Conservation (phyloP, 2,329 filamentous ascomycete genomes). For the Gremmenia infestans region DNA sequence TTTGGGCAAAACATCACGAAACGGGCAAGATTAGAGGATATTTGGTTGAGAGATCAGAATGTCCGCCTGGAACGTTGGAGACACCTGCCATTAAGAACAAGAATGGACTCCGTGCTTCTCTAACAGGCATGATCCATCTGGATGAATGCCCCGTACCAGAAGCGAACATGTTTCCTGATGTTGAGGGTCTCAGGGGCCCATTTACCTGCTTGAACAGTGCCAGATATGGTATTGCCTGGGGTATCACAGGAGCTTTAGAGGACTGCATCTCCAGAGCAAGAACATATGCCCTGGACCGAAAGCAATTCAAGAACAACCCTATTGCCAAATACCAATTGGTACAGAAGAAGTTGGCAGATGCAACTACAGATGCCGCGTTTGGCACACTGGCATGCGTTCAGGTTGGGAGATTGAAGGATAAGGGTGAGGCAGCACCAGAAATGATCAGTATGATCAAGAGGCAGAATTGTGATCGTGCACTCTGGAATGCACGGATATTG, state of each 20-base stretch:
- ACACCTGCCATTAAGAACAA: slow-evolving; percentile 94
- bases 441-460: slow-evolving; percentile 98
- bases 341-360: slow-evolving; percentile 96
- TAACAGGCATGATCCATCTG: slow-evolving; percentile 97
- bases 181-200: slow-evolving; percentile 82
- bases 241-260: slow-evolving; percentile 88
- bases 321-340: slow-evolving; percentile 94
- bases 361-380: slow-evolving; percentile 82
- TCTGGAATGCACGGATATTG: slow-evolving; percentile 71
- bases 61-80: slow-evolving; percentile 81
- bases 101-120: slow-evolving; percentile 84
- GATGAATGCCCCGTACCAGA: slow-evolving; percentile 84
- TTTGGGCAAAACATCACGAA: slow-evolving; percentile 90
- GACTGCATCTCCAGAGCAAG: slow-evolving; percentile 80
- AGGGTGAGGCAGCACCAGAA: slow-evolving; percentile 81
- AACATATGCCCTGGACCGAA: slow-evolving; percentile 84
- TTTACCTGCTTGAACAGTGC: slow-evolving; percentile 95
- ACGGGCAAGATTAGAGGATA: slow-evolving; percentile 95
- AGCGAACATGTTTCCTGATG: slow-evolving; percentile 88
- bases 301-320: slow-evolving; percentile 94
- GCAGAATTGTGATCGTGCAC: slow-evolving; percentile 90
- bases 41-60: slow-evolving; percentile 77
- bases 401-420: slow-evolving; percentile 88
- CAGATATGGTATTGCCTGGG: slow-evolving; percentile 88
- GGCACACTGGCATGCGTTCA: slow-evolving; percentile 87